These are phyloP conservation scores for Aristolochia californica DNA, from an alignment of 164 flowering plant genomes.

Conservation along the genomic window DNA sequence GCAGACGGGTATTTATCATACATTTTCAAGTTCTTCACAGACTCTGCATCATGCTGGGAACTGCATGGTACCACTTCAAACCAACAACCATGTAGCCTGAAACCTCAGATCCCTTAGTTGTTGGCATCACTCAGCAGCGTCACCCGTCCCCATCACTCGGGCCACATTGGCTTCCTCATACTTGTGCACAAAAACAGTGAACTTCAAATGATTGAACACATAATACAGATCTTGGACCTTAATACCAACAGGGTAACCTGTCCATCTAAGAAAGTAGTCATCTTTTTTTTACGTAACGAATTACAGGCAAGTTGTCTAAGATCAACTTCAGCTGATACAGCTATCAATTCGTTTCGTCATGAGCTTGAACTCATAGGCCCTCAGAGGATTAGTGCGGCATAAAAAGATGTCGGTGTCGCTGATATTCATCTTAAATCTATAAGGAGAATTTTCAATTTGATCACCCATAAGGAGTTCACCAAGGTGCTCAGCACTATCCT, in stretches of 20 bases:
- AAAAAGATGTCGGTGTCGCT: constrained; percentile 56
- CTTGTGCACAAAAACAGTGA: constrained; percentile 65
- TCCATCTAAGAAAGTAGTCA: constrained; percentile 42
- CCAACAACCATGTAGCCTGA: constrained; percentile 88
- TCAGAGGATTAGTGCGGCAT: constrained; percentile 40
- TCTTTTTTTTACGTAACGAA: constrained; percentile 58
- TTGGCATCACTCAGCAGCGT: constrained; percentile 58
- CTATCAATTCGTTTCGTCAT: constrained; percentile 65
- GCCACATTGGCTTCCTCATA: constrained; percentile 71
- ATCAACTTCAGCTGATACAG: constrained; percentile 80
- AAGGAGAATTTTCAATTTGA: constrained; percentile 77
- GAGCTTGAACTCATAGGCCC: constrained; percentile 38
- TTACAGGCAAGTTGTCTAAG: constrained; percentile 68
- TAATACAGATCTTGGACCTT: constrained; percentile 50
- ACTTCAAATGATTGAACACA: constrained; percentile 71
- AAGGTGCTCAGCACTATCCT: constrained; percentile 71
- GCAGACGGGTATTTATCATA: constrained; percentile 40
- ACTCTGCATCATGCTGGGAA: constrained; percentile 30
- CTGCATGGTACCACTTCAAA: constrained; percentile 79
- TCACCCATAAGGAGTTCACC: constrained; percentile 93
- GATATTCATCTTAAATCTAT: constrained; percentile 46
- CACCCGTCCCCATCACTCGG: constrained; percentile 76
- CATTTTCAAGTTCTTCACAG: constrained; percentile 46
- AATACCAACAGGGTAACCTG: constrained; percentile 77
- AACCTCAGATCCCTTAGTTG: constrained; percentile 25